These are phyloP conservation scores for Penicillium chermesinum DNA, from an alignment of 495 filamentous ascomycete genomes.

Conservation along the genomic window DNA sequence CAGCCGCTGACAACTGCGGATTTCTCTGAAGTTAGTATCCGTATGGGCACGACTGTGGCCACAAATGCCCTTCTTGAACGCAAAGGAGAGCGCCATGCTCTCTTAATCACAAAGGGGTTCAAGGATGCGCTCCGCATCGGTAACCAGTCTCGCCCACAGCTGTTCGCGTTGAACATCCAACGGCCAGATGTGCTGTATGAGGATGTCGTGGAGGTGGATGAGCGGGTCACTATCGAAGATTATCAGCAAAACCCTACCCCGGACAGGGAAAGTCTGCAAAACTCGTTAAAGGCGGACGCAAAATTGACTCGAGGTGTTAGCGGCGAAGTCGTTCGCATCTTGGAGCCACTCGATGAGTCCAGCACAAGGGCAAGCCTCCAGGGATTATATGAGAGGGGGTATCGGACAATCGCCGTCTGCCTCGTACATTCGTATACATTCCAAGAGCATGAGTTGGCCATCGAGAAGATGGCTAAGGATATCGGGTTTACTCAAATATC, in stretches of 20 bases:
- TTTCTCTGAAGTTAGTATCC: constrained; percentile 9
- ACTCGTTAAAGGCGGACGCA: constrained; percentile 34
- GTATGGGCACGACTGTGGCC: constrained; percentile 80
- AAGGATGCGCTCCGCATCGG: constrained; percentile 81
- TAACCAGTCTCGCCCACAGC: constrained; percentile 68
- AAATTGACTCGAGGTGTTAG: constrained; percentile 29
- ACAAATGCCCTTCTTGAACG: constrained; percentile 82
- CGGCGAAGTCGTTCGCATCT: constrained; percentile 38
- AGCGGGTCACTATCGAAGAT: constrained; percentile 72
- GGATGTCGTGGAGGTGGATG: constrained; percentile 64
- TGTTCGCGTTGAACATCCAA: constrained; percentile 69
- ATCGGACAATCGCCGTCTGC: constrained; percentile 36
- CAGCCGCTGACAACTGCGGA: constrained; percentile 12
- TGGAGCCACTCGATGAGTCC: constrained; percentile 20
- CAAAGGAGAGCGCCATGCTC: constrained; percentile 81
- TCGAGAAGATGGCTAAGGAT: constrained; percentile 35
- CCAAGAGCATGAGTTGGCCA: constrained; percentile 38
- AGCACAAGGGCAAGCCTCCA: constrained; percentile 27
- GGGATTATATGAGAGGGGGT: constrained; percentile 27
- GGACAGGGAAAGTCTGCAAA: constrained; percentile 35
- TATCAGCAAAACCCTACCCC: constrained; percentile 16
- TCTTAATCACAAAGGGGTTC: constrained; percentile 86
- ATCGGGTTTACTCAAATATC: constrained; percentile 41
- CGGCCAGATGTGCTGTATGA: constrained; percentile 69
- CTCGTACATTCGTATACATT: constrained; percentile 45